Conservation (phyloP, 805 yeast genomes). For the Ogataea paraovalis region DNA sequence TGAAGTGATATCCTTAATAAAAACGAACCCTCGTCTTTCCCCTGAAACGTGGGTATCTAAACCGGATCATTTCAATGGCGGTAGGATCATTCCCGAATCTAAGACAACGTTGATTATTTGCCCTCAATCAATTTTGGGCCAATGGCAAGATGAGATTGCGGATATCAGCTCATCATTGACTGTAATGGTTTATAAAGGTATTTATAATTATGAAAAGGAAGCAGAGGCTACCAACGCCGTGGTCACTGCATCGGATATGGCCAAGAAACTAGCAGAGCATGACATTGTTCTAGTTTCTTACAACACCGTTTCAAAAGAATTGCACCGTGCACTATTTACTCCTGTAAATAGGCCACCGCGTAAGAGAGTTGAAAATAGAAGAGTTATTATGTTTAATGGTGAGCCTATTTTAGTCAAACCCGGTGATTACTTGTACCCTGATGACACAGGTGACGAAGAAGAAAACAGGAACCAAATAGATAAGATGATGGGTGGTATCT, state of each 20-base stretch:
- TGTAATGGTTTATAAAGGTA: constrained; percentile 64
- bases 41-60: constrained; percentile 18
- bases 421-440: constrained; percentile 1
- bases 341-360: constrained; percentile 48
- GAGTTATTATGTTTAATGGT: background rate
- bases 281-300: constrained; percentile 86
- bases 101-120: constrained; percentile 80
- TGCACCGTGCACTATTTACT: constrained; percentile 73
- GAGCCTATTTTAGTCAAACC: constrained; percentile 5
- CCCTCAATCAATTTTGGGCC: constrained; percentile 78
- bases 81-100: constrained; percentile 44
- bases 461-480: constrained; percentile 23
- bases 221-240: constrained; percentile 30
- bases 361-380: background rate
- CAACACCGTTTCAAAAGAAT: constrained; percentile 62
- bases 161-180: constrained; percentile 55
- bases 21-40: constrained; percentile 53
- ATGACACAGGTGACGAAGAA: constrained; percentile 1
- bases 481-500: constrained; percentile 5
- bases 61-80: constrained; percentile 37
- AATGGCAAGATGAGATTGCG: constrained; percentile 78
- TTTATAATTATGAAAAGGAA: constrained; percentile 29
- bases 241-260: constrained; percentile 31
- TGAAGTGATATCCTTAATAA: constrained; percentile 66
- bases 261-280: constrained; percentile 50